Evolutionary conservation across 192 early-diverging fungal species (phyloP).

Genomic region (Helicostylum pulchrum): DNA sequence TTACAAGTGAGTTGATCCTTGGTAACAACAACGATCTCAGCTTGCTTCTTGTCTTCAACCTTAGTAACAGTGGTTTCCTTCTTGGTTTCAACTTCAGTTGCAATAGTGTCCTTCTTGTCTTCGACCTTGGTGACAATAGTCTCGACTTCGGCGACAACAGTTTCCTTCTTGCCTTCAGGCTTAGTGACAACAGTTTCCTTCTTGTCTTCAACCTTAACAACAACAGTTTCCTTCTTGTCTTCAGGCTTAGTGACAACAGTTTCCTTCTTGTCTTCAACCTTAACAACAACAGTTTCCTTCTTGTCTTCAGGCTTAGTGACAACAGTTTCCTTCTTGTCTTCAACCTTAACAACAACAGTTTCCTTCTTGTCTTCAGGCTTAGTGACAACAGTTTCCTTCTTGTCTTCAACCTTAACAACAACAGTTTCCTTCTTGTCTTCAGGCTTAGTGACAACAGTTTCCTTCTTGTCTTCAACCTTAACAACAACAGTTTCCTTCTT

Average conservation of each 20-base stretch:
- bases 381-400: neutral
- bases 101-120: neutral
- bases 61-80: too few relatives aligned
- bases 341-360: too few relatives aligned
- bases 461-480: neutral
- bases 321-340: too few relatives aligned
- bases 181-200: too few relatives aligned
- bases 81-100: too few relatives aligned
- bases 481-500: slow-evolving; percentile 9
- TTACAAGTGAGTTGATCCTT: neutral
- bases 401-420: neutral
- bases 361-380: too few relatives aligned
- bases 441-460: neutral
- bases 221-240: too few relatives aligned
- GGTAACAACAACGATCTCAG: neutral
- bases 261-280: too few relatives aligned
- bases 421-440: neutral
- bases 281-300: neutral
- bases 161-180: too few relatives aligned
- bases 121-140: neutral
- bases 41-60: too few relatives aligned
- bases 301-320: neutral
- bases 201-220: too few relatives aligned
- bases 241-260: too few relatives aligned
- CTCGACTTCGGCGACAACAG: neutral